A percentile compares a stretch with the other conserved stretches of the same genome.
Conservation (phyloP, 495 filamentous ascomycete genomes). For the Neurospora sp. region DNA sequence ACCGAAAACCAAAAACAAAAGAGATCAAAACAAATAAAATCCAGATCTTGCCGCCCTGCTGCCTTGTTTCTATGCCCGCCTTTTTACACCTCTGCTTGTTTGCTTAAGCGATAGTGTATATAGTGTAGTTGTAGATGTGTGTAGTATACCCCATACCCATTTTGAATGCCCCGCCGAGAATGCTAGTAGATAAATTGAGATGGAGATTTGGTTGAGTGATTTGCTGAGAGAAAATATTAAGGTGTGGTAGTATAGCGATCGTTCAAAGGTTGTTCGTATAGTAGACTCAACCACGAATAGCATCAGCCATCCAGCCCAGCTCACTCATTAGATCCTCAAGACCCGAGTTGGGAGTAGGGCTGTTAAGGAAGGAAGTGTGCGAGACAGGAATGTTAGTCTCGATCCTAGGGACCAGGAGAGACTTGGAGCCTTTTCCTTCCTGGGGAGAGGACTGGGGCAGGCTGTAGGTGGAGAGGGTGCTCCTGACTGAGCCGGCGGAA, state of each 20-base stretch:
- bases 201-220: background rate
- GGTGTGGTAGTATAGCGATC: background rate
- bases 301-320: conserved; percentile 36
- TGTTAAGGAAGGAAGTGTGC: conserved; percentile 19
- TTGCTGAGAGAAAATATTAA: background rate
- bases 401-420: conserved; percentile 15
- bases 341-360: conserved; percentile 26
- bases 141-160: background rate
- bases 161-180: background rate
- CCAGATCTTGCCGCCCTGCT: background rate
- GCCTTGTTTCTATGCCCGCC: background rate
- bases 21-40: background rate
- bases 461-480: conserved; percentile 31
- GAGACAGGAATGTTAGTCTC: conserved; percentile 17
- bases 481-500: background rate
- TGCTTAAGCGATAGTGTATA: background rate
- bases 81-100: background rate
- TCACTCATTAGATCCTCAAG: conserved; percentile 34
- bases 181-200: background rate
- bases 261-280: background rate
- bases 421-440: conserved; percentile 4
- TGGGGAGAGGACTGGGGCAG: conserved; percentile 25
- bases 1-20: background rate
- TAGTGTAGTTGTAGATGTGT: background rate
- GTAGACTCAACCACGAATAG: conserved; percentile 20